A percentile compares a stretch with the other conserved stretches of the same genome.
Evolutionary conservation across 1,139 yeast species (phyloP).

Genomic region (Sugiyamaella paludigena): DNA sequence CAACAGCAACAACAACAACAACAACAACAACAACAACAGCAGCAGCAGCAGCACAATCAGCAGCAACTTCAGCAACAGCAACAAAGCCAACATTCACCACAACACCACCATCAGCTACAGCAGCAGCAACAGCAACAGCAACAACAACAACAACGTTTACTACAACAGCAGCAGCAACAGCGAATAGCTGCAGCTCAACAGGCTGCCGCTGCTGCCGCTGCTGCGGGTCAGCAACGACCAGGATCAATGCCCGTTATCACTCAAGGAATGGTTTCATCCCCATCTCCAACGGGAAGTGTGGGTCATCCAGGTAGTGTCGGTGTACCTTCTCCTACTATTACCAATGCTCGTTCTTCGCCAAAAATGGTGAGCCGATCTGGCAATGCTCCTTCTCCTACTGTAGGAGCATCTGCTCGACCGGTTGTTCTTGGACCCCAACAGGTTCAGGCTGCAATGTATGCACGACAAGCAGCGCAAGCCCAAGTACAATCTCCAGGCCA

Average conservation of each 20-base stretch:
- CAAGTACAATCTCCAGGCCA: slow-evolving; percentile 11
- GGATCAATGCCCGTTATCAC: slow-evolving; percentile 4
- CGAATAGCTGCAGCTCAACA: not conserved
- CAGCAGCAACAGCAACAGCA: slow-evolving; percentile 28
- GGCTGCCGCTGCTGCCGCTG: not conserved
- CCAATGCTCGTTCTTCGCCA: slow-evolving; percentile 6
- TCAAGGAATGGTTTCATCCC: not conserved
- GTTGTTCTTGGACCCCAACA: slow-evolving; percentile 14
- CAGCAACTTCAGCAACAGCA: slow-evolving; percentile 34
- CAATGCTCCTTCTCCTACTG: slow-evolving; percentile 2
- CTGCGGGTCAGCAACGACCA: slow-evolving; percentile 1
- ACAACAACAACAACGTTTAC: slow-evolving; percentile 29
- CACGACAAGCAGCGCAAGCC: slow-evolving; percentile 11
- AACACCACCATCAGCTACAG: slow-evolving; percentile 29
- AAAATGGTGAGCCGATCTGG: not conserved
- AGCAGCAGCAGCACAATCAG: slow-evolving; percentile 51
- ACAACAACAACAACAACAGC: slow-evolving; percentile 30
- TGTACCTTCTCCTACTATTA: slow-evolving; percentile 7
- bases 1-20: slow-evolving; percentile 29
- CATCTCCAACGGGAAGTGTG: slow-evolving; percentile 1
- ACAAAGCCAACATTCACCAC: slow-evolving; percentile 36
- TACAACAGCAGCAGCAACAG: slow-evolving; percentile 25
- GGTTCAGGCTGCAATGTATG: slow-evolving; percentile 16
- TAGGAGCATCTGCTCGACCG: slow-evolving; percentile 8
- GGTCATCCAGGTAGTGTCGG: not conserved